Conservation (phyloP, 2,329 filamentous ascomycete species). For the Nemania diffusa region DNA sequence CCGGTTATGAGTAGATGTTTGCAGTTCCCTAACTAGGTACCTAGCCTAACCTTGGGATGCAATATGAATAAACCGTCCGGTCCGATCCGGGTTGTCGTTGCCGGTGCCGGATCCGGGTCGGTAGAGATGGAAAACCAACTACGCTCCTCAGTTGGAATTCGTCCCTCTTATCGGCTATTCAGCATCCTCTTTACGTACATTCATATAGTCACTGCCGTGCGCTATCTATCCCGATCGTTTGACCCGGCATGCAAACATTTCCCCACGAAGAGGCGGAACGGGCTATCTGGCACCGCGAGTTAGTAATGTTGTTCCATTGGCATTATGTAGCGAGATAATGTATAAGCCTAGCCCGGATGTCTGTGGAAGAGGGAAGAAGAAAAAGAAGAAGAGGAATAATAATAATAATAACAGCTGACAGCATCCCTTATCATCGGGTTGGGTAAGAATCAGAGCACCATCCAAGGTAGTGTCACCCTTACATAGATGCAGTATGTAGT, state of each 20-base stretch:
- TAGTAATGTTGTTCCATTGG: neutral
- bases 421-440: neutral
- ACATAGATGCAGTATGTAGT: too few species aligned
- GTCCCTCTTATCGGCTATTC: neutral
- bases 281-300: too few species aligned
- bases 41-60: neutral
- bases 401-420: too few species aligned
- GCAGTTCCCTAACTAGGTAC: conserved; percentile 11
- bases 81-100: conserved; percentile 15
- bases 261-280: neutral
- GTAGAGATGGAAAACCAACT: conserved; percentile 3
- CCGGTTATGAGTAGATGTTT: conserved; percentile 27
- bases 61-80: neutral
- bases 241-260: conserved; percentile 3
- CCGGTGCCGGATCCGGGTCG: conserved; percentile 2
- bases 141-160: neutral
- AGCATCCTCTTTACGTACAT: too few species aligned
- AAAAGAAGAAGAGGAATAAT: too few species aligned
- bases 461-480: too few species aligned
- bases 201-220: too few species aligned
- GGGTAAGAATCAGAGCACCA: too few species aligned
- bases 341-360: neutral
- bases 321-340: neutral
- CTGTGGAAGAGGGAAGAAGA: neutral
- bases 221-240: neutral